Base-by-base conservation (phyloP, 2,329 filamentous ascomycete species). In the Mycogone perniciosa region DNA sequence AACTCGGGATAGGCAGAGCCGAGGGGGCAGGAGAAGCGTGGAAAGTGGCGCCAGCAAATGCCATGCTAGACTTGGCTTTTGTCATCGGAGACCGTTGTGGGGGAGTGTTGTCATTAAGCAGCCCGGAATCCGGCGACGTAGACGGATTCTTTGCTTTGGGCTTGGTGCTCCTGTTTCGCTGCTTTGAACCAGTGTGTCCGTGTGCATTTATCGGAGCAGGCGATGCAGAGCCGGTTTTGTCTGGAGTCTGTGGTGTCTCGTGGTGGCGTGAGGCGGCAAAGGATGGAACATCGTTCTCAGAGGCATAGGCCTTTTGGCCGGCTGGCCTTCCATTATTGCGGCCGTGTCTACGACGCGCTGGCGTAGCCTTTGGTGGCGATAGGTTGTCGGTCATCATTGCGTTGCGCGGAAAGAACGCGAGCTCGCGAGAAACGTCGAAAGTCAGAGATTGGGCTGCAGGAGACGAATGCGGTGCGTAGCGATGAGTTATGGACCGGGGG, bases 21-120 rank as follows among this genome's bases (percentile, higher is more conserved):
- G 90, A 95, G 0, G 93, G 87, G 2, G 91, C 92, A 20, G 93
- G 93, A 7, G 93, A 97, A 38, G 90, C 88, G 68, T 96, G 91
- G 67, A 97, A 99, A 5, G 90, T 95, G 33, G 92, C 87, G 10
- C 92, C 93, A 37, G 93, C 93, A 70, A 96, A 99, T 42, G 86
- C 84, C 53, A 81, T 75, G 44, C 70, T 70, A 31, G 68, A 68
- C 44, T 68, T 67, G 42, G 76, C 68, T 62, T 76, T 77, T 56
- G 72, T 64, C 31, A 69, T 65, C 7, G 64, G 63, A 11, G 70
- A 71, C 46, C 75, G 71, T 8, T 64, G 61, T 13, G 68, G 67
- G 26, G 62, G 69, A 13, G 76, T 80, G 44, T 70, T 70, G 26
- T 71, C 70, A 30, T 67, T 71, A 13, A 65, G 62, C 13, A 65